Evolutionary conservation across 805 yeast genomes (phyloP).

Genomic region (Hanseniaspora occidentalis): DNA sequence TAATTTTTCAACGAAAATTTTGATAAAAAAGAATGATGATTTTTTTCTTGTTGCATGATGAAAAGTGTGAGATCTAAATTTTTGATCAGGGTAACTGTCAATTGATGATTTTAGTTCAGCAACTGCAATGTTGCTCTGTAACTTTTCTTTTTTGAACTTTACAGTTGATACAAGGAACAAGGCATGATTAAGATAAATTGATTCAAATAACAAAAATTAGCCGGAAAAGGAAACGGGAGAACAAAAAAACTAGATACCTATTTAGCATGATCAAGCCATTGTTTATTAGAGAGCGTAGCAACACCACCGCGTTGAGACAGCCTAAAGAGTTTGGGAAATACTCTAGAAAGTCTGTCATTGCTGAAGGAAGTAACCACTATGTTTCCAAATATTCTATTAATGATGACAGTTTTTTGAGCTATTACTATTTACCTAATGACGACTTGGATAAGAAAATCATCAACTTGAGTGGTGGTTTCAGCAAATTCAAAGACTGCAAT

Average conservation of each 20-base stretch:
- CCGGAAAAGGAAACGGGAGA: neutral
- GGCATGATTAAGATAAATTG: too few species aligned
- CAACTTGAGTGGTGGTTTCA: conserved; percentile 55
- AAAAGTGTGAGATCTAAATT: too few species aligned
- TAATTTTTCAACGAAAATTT: too few species aligned
- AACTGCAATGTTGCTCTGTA: too few species aligned
- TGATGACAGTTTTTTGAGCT: conserved; percentile 46
- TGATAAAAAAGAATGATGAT: too few species aligned
- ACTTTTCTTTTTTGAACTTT: too few species aligned
- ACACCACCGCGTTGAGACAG: conserved; percentile 61
- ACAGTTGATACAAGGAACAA: too few species aligned
- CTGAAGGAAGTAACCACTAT: neutral
- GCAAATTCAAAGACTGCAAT: conserved; percentile 40
- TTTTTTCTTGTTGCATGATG: too few species aligned
- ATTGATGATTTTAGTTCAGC: too few species aligned
- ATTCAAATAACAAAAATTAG: neutral
- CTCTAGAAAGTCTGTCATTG: conserved; percentile 33
- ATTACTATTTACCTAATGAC: conserved; percentile 71
- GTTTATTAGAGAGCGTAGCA: conserved; percentile 34
- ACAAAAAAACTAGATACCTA: neutral
- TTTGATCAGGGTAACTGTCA: too few species aligned
- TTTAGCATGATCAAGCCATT: conserved; percentile 8
- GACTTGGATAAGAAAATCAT: conserved; percentile 40
- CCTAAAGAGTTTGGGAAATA: conserved; percentile 72
- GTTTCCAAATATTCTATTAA: conserved; percentile 33